Conservation (phyloP, 495 filamentous ascomycete genomes). For the Daldinia loculata region DNA sequence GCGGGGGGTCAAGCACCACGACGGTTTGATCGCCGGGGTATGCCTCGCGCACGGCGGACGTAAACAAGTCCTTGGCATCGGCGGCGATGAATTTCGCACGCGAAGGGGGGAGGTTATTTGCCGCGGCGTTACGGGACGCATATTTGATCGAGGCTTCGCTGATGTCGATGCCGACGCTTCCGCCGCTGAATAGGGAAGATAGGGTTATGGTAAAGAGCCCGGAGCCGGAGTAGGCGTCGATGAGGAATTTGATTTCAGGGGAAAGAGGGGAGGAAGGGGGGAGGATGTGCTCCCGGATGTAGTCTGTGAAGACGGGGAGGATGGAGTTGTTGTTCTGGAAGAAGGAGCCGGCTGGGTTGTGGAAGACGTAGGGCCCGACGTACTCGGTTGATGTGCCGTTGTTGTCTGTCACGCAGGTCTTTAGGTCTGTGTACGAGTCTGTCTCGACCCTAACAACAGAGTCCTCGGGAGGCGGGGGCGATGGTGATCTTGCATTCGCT, state of each 20-base stretch:
- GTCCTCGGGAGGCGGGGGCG: constrained; percentile 31
- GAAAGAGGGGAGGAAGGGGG: constrained; percentile 48
- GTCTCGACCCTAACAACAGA: constrained; percentile 44
- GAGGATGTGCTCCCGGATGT: constrained; percentile 84
- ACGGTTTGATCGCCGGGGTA: constrained; percentile 82
- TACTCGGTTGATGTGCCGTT: constrained; percentile 86
- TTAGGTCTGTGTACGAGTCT: constrained; percentile 71
- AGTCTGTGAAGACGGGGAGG: constrained; percentile 86
- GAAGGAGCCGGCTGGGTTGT: constrained; percentile 89
- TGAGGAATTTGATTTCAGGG: constrained; percentile 75
- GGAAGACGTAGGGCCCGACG: constrained; percentile 83
- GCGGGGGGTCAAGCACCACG: constrained; percentile 90
- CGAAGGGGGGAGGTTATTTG: constrained; percentile 70
- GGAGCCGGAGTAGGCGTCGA: constrained; percentile 97
- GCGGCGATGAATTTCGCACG: constrained; percentile 81
- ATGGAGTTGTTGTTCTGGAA: constrained; percentile 99
- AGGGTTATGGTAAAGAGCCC: constrained; percentile 97
- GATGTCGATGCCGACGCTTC: constrained; percentile 62
- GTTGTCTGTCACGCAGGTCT: constrained; percentile 84
- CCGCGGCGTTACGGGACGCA: constrained; percentile 76
- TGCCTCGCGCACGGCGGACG: constrained; percentile 65
- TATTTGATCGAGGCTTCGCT: constrained; percentile 74
- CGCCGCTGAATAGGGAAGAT: constrained; percentile 72
- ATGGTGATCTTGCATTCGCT: constrained; percentile 17
- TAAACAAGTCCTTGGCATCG: constrained; percentile 84